Conservation (phyloP, 78 protist species). For the Dictyostelium purpureum region DNA sequence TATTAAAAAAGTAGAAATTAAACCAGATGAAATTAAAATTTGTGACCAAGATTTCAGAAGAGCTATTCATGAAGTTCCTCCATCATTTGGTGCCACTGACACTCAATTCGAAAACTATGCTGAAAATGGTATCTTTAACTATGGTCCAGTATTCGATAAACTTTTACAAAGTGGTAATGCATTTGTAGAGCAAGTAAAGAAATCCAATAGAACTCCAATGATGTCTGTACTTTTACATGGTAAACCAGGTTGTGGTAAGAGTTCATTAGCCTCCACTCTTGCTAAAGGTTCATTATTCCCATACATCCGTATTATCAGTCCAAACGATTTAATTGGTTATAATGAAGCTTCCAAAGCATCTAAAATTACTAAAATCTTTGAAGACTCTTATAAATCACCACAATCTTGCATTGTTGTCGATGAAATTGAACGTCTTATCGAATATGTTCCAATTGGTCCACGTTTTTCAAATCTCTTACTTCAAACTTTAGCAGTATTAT, state of each 20-base stretch:
- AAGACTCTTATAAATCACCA: constrained; percentile 98
- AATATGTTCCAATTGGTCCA: constrained; percentile 96
- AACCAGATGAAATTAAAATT: constrained; percentile 34
- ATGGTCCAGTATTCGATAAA: constrained; percentile 78
- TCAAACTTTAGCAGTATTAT: constrained; percentile 92
- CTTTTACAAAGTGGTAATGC: constrained; percentile 52
- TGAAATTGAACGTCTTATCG: constrained; percentile 96
- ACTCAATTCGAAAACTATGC: constrained; percentile 39
- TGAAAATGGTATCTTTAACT: constrained; percentile 88
- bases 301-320: constrained; percentile 91
- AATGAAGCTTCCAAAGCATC: constrained; percentile 82
- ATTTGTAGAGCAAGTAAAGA: constrained; percentile 83
- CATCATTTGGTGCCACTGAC: constrained; percentile 95
- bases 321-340: constrained; percentile 90
- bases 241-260: constrained; percentile 93
- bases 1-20: constrained; percentile 42
- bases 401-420: constrained; percentile 94
- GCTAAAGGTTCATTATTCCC: constrained; percentile 94
- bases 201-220: constrained; percentile 85
- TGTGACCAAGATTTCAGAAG: constrained; percentile 88
- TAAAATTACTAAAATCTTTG: constrained; percentile 92
- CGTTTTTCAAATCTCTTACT: constrained; percentile 97
- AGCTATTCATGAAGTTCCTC: constrained; percentile 94
- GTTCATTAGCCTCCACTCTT: constrained; percentile 95
- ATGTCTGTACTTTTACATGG: constrained; percentile 93